Evolutionary conservation across 345 rosid species (phyloP).

Genomic region (Acer saccharum): DNA sequence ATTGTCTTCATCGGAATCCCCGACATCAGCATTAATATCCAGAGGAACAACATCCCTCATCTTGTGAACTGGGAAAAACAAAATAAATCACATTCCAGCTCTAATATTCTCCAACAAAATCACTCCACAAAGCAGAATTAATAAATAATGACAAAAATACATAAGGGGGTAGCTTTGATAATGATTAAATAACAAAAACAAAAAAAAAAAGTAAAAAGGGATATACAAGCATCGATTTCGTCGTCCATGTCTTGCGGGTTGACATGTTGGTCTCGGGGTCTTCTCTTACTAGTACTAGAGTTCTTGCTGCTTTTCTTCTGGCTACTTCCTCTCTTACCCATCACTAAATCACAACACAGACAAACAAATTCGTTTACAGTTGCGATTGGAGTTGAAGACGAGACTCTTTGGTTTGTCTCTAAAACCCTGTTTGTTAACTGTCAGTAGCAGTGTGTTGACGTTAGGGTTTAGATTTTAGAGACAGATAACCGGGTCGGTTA

Average conservation of each 20-base stretch:
- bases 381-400: not conserved
- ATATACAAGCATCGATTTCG: constrained; percentile 70
- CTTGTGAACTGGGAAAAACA: constrained; percentile 64
- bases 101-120: not conserved
- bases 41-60: constrained; percentile 81
- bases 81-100: constrained; percentile 3
- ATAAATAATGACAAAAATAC: not conserved
- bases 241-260: constrained; percentile 61
- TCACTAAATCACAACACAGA: constrained; percentile 19
- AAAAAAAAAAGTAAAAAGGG: not conserved
- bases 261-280: constrained; percentile 30
- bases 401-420: not conserved
- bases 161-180: not conserved
- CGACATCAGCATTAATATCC: constrained; percentile 55
- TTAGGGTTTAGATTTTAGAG: no score
- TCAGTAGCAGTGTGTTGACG: no score
- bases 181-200: not conserved
- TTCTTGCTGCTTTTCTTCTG: constrained; percentile 42
- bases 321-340: constrained; percentile 65
- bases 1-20: constrained; percentile 68
- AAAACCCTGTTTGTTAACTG: not conserved
- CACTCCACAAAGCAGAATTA: not conserved
- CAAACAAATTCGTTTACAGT: not conserved
- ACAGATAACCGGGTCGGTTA: no score
- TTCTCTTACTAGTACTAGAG: constrained; percentile 43